Conservation (phyloP, 1,284 basidiomycete species). For the Pyrrhoderma noxium region DNA sequence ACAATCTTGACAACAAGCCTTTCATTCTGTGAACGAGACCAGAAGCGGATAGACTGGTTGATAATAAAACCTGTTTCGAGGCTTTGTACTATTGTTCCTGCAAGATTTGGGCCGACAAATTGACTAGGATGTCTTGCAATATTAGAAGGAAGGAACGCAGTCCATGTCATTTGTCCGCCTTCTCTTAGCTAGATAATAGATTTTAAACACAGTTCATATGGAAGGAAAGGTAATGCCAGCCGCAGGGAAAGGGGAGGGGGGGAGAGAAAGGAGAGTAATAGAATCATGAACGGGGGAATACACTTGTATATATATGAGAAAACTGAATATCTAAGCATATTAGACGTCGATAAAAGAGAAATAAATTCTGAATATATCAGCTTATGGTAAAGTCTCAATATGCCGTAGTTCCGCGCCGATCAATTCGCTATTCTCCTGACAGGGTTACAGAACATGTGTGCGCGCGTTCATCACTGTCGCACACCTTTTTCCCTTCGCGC, state of each 20-base stretch:
- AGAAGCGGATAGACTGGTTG: slow-evolving; percentile 27
- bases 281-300: background rate
- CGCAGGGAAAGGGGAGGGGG: background rate
- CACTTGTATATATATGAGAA: too few species aligned
- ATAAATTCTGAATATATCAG: too few species aligned
- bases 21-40: slow-evolving; percentile 24
- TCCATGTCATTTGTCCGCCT: slow-evolving; percentile 13
- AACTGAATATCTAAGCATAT: too few species aligned
- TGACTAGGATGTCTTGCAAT: slow-evolving; percentile 21
- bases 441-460: too few species aligned
- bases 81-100: slow-evolving; percentile 24
- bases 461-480: too few species aligned
- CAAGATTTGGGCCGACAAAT: slow-evolving; percentile 26
- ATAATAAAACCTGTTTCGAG: slow-evolving; percentile 26
- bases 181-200: background rate
- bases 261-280: background rate
- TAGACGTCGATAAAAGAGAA: too few species aligned
- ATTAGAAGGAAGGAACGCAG: slow-evolving; percentile 17
- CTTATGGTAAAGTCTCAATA: too few species aligned
- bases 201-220: background rate
- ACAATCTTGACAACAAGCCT: slow-evolving; percentile 20
- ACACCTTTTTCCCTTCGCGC: too few species aligned
- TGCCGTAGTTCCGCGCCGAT: too few species aligned
- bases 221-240: background rate
- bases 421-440: too few species aligned